These are phyloP conservation scores for Maudiozyma serrabonitensis DNA, from an alignment of 805 yeast species.

Conservation along the genomic window DNA sequence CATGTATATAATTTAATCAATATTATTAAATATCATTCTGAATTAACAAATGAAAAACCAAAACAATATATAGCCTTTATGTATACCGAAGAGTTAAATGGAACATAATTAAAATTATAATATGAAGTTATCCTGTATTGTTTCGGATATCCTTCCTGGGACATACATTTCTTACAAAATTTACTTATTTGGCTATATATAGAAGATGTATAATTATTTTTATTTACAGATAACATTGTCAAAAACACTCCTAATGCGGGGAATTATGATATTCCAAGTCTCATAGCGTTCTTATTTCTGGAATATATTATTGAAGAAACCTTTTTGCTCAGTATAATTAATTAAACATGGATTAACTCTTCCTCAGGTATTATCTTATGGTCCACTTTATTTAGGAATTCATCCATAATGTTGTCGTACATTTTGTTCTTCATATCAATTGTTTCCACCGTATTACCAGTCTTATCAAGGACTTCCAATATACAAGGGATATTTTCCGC, in stretches of 20 bases:
- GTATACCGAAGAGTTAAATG: too few species aligned
- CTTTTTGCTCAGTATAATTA: too few species aligned
- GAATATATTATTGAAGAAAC: too few species aligned
- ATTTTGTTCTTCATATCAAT: constrained; percentile 47
- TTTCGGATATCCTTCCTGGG: too few species aligned
- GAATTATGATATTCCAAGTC: neutral
- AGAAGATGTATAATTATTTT: neutral
- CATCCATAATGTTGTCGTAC: constrained; percentile 45
- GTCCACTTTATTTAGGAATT: constrained; percentile 40
- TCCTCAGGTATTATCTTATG: constrained; percentile 42
- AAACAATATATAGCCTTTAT: too few species aligned
- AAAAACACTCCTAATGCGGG: neutral
- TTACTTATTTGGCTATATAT: too few species aligned
- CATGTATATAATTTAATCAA: neutral
- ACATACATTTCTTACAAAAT: too few species aligned
- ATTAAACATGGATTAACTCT: constrained; percentile 29
- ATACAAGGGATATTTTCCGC: constrained; percentile 22
- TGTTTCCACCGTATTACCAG: constrained; percentile 18
- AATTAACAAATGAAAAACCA: too few species aligned
- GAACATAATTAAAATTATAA: too few species aligned
- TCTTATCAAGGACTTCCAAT: constrained; percentile 15
- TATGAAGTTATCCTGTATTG: too few species aligned
- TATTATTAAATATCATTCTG: too few species aligned
- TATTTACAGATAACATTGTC: neutral
- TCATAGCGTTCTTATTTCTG: too few species aligned